phyloP scores from a whole-genome alignment of 495 filamentous ascomycete genomes.

The Xylaria telfairii region DNA sequence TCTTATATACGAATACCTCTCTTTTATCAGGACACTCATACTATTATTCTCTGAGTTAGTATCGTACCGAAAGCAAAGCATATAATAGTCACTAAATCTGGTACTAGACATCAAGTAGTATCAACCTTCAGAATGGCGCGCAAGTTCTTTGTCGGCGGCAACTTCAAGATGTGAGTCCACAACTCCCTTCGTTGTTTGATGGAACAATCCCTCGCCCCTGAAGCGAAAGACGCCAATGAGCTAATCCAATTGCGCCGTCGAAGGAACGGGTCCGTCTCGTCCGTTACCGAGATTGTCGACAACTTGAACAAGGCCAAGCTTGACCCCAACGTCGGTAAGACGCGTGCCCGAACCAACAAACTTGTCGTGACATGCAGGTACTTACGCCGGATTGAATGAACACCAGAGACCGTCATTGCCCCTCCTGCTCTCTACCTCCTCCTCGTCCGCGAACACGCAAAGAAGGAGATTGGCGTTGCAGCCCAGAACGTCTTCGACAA shows the following conservation, averaged over 20 bases:
- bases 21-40: neutral
- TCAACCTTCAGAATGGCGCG: slow-evolving; percentile 71
- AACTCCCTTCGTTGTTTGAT: slow-evolving; percentile 25
- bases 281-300: slow-evolving; percentile 85
- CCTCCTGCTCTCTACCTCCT: slow-evolving; percentile 91
- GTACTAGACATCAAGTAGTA: neutral
- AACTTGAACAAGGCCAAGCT: slow-evolving; percentile 82
- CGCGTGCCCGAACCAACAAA: neutral
- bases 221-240: neutral
- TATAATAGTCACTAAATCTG: neutral
- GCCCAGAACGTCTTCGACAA: slow-evolving; percentile 97
- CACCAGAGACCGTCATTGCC: slow-evolving; percentile 87
- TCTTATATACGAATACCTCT: neutral
- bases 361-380: neutral
- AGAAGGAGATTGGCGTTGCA: slow-evolving; percentile 71
- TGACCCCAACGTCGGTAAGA: slow-evolving; percentile 70
- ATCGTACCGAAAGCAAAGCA: neutral
- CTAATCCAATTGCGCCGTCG: neutral
- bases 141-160: slow-evolving; percentile 99
- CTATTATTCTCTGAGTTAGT: slow-evolving; percentile 1
- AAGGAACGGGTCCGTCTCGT: slow-evolving; percentile 90
- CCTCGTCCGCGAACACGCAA: slow-evolving; percentile 75
- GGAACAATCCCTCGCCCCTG: neutral
- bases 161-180: slow-evolving; percentile 91
- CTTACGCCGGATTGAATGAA: neutral